These are phyloP conservation scores for Spencermartinsiella ligniputridi DNA, from an alignment of 1,139 yeast genomes.

Conservation along the genomic window DNA sequence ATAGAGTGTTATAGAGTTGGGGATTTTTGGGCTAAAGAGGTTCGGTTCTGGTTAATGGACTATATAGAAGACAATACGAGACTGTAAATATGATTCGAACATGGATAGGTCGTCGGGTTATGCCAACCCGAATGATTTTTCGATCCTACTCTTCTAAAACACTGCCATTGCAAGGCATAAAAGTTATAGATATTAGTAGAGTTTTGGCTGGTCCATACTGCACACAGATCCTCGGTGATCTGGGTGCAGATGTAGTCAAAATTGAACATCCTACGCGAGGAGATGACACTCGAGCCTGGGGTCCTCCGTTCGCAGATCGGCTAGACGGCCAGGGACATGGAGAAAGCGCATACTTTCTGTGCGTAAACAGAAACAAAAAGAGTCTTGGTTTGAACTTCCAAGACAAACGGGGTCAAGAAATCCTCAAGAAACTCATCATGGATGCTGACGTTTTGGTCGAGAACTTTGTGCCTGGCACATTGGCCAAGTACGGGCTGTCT, in stretches of 20 bases:
- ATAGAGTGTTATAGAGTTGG: too few species aligned
- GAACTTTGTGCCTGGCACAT: constrained; percentile 39
- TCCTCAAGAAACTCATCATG: constrained; percentile 30
- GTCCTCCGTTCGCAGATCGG: constrained; percentile 39
- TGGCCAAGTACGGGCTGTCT: constrained; percentile 36
- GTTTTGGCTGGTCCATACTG: constrained; percentile 44
- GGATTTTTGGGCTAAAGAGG: too few species aligned
- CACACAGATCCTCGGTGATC: constrained; percentile 39
- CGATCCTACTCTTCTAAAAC: constrained; percentile 4
- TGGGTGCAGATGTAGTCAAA: constrained; percentile 42
- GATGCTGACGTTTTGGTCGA: constrained; percentile 40
- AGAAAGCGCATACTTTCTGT: constrained; percentile 39
- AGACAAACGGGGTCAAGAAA: constrained; percentile 31
- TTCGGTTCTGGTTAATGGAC: too few species aligned
- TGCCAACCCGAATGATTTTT: too few species aligned
- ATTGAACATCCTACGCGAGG: constrained; percentile 42
- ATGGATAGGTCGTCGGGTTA: too few species aligned
- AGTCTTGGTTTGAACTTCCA: constrained; percentile 39
- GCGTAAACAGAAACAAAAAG: constrained; percentile 38
- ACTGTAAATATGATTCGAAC: too few species aligned
- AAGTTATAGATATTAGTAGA: constrained; percentile 39
- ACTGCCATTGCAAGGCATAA: constrained; percentile 30
- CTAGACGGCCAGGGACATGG: constrained; percentile 19
- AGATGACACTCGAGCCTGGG: constrained; percentile 44
- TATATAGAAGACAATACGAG: too few species aligned